Evolutionary conservation across 2,329 filamentous ascomycete genomes (phyloP).

Genomic region (Fonsecaea multimorphosa): DNA sequence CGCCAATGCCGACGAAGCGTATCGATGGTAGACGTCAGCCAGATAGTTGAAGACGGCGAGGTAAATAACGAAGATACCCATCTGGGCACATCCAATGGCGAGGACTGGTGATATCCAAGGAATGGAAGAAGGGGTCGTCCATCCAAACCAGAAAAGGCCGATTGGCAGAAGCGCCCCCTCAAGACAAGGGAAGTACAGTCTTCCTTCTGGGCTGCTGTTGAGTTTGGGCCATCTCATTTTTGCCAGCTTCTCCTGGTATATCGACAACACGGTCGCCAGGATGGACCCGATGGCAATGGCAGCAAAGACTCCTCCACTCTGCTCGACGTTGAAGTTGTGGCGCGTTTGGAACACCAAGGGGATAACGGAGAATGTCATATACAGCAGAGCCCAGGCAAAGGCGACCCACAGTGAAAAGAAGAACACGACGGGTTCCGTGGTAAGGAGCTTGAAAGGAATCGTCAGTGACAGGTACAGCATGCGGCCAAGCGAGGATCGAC

Average conservation of each 20-base stretch:
- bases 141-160: constrained; percentile 82
- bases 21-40: constrained; percentile 83
- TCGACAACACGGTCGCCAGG: constrained; percentile 70
- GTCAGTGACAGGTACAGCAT: constrained; percentile 39
- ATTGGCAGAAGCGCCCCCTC: constrained; percentile 76
- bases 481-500: constrained; percentile 32
- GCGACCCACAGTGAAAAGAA: constrained; percentile 87
- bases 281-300: constrained; percentile 72
- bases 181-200: constrained; percentile 83
- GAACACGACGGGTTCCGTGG: constrained; percentile 68
- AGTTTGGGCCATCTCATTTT: constrained; percentile 43
- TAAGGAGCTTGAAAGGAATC: constrained; percentile 55
- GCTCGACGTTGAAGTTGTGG: constrained; percentile 70
- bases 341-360: constrained; percentile 75
- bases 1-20: constrained; percentile 83
- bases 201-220: constrained; percentile 68
- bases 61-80: constrained; percentile 86
- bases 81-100: constrained; percentile 74
- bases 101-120: constrained; percentile 76
- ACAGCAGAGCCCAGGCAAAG: constrained; percentile 88
- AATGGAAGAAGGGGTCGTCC: constrained; percentile 61
- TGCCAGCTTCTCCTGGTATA: constrained; percentile 67
- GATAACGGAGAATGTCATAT: constrained; percentile 80
- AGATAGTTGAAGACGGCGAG: constrained; percentile 92
- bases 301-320: constrained; percentile 75